Conservation (phyloP, 2,329 filamentous ascomycete species). For the Colletotrichum chrysophilum region DNA sequence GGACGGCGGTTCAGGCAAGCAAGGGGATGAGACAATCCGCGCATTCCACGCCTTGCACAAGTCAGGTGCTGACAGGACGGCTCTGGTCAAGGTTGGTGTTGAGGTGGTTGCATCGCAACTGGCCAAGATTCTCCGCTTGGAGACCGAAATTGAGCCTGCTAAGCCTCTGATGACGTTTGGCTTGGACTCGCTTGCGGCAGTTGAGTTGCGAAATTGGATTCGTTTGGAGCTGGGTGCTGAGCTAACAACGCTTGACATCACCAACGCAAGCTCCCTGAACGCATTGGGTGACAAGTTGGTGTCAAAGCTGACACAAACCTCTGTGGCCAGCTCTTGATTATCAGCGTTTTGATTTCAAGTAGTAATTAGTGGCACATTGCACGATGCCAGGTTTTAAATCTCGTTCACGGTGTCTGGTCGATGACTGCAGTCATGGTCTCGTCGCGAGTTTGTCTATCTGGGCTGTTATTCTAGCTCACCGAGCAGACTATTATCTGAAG, state of each 20-base stretch:
- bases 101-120: slow-evolving; percentile 28
- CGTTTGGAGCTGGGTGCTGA: slow-evolving; percentile 27
- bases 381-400: not conserved
- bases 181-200: slow-evolving; percentile 32
- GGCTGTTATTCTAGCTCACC: no score
- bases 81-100: slow-evolving; percentile 22
- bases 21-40: not conserved
- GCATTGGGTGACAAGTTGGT: slow-evolving; percentile 32
- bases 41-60: slow-evolving; percentile 26
- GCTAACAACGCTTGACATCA: slow-evolving; percentile 32
- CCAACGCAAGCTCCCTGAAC: slow-evolving; percentile 28
- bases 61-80: slow-evolving; percentile 18
- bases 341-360: not conserved
- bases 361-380: not conserved
- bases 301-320: not conserved
- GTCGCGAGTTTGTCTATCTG: not conserved
- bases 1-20: not conserved
- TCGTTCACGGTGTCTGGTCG: not conserved
- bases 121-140: slow-evolving; percentile 27
- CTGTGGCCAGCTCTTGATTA: not conserved
- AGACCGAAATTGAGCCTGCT: slow-evolving; percentile 26
- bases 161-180: slow-evolving; percentile 32
- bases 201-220: slow-evolving; percentile 33
- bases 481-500: no score
- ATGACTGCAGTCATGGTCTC: not conserved